Percentiles rank a stretch among this genome's conserved stretches.
Conservation (phyloP, 2,329 filamentous ascomycete species). For the Aspergillus latus region DNA sequence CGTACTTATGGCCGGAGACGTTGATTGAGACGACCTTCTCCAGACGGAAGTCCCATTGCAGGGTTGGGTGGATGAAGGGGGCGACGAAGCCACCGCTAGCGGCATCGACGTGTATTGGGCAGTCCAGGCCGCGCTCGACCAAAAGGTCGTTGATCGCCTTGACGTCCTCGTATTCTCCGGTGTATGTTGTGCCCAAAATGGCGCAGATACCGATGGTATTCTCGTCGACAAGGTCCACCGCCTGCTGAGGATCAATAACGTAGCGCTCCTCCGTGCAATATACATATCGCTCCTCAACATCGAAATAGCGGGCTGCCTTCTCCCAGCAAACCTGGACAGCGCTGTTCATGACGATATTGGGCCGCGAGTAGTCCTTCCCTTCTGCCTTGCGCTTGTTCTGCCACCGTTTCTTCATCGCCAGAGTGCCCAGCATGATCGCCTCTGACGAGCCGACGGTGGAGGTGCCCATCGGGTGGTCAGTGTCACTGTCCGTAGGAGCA, state of each 20-base stretch:
- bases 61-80: conserved; percentile 79
- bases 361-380: conserved; percentile 75
- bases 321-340: conserved; percentile 98
- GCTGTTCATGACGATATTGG: conserved; percentile 94
- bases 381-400: conserved; percentile 79
- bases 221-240: conserved; percentile 63
- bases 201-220: conserved; percentile 87
- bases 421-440: conserved; percentile 51
- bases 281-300: conserved; percentile 83
- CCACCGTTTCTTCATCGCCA: conserved; percentile 97
- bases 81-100: conserved; percentile 91
- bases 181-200: conserved; percentile 92
- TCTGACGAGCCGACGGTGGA: conserved; percentile 88
- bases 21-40: conserved; percentile 92
- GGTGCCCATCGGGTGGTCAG: conserved; percentile 73
- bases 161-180: conserved; percentile 91
- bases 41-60: conserved; percentile 90
- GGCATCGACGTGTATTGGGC: conserved; percentile 90
- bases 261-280: conserved; percentile 62
- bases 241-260: conserved; percentile 63
- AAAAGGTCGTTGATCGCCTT: conserved; percentile 89
- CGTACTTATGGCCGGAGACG: conserved; percentile 87
- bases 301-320: conserved; percentile 85
- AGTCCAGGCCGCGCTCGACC: conserved; percentile 70
- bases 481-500: conserved; percentile 59